phyloP scores from a whole-genome alignment of 768 basidiomycete genomes.

The Neoboletus subvelutipes region DNA sequence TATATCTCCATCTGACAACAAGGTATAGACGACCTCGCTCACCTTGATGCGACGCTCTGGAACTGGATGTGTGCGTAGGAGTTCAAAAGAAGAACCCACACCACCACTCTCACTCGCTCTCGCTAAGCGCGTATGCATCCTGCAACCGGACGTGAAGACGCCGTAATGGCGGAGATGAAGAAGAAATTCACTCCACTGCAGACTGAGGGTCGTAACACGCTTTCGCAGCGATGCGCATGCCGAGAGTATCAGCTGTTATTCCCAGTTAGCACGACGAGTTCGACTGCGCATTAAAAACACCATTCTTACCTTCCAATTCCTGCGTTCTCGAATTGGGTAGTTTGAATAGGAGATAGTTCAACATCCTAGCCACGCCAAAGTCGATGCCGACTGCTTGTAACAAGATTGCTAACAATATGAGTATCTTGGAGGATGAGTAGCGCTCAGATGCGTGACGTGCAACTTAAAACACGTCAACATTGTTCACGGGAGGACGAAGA shows the following conservation, averaged over 20 bases:
- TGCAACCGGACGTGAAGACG: conserved; percentile 26
- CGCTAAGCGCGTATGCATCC: conserved; percentile 71
- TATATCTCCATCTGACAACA: neutral
- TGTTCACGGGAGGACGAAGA: neutral
- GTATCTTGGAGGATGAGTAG: conserved; percentile 42
- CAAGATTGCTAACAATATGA: conserved; percentile 40
- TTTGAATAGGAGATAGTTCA: conserved; percentile 55
- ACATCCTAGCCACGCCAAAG: conserved; percentile 45
- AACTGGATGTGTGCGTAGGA: conserved; percentile 82
- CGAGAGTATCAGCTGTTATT: conserved; percentile 76
- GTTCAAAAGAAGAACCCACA: conserved; percentile 42
- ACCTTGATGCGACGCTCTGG: conserved; percentile 73
- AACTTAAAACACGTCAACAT: conserved; percentile 36
- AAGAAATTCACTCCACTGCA: conserved; percentile 55
- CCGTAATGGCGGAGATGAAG: neutral
- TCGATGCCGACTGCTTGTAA: conserved; percentile 55
- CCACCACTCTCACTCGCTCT: conserved; percentile 47
- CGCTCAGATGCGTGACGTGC: conserved; percentile 57
- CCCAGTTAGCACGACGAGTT: conserved; percentile 1
- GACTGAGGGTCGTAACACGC: conserved; percentile 87
- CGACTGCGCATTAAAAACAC: neutral
- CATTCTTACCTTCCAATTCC: conserved; percentile 69
- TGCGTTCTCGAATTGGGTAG: conserved; percentile 82
- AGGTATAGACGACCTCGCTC: conserved; percentile 18
- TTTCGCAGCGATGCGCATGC: conserved; percentile 71